phyloP scores from a whole-genome alignment of 805 yeast genomes.

The Candida incommunis region DNA sequence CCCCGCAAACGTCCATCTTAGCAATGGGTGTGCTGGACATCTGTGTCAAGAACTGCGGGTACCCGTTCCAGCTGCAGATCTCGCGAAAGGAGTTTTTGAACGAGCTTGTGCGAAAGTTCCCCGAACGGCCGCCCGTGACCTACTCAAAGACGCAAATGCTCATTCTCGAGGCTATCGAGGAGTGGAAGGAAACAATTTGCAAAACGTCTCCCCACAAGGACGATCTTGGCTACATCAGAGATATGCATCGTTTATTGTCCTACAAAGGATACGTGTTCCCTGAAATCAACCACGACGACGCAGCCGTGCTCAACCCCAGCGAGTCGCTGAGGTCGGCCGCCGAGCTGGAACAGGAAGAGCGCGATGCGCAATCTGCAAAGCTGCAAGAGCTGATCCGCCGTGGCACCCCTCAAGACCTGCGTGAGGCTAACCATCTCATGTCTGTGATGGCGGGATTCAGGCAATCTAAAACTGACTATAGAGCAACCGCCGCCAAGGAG shows the following conservation, averaged over 20 bases:
- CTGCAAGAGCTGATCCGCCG: constrained; percentile 89
- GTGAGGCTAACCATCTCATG: constrained; percentile 94
- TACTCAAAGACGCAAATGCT: constrained; percentile 73
- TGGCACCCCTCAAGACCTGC: constrained; percentile 89
- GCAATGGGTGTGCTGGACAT: constrained; percentile 71
- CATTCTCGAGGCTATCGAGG: constrained; percentile 82
- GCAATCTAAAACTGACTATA: constrained; percentile 60
- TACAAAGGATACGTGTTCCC: constrained; percentile 93
- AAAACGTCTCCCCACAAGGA: constrained; percentile 79
- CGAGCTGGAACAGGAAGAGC: constrained; percentile 86
- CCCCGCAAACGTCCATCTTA: constrained; percentile 69
- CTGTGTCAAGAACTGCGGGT: constrained; percentile 93
- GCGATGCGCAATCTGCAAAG: constrained; percentile 85
- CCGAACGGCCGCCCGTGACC: constrained; percentile 83
- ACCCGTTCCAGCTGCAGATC: constrained; percentile 89
- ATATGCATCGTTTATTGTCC: constrained; percentile 83
- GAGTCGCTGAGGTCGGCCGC: constrained; percentile 78
- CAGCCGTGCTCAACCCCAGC: constrained; percentile 83
- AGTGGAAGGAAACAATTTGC: constrained; percentile 94
- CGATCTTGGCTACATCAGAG: constrained; percentile 82
- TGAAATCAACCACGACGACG: constrained; percentile 76
- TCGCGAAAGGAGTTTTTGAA: constrained; percentile 90
- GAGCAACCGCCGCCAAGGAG: constrained; percentile 70
- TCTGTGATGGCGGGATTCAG: constrained; percentile 97
- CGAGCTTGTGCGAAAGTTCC: constrained; percentile 83